phyloP scores from a whole-genome alignment of 2,329 filamentous ascomycete species.

The Phoma sp. region DNA sequence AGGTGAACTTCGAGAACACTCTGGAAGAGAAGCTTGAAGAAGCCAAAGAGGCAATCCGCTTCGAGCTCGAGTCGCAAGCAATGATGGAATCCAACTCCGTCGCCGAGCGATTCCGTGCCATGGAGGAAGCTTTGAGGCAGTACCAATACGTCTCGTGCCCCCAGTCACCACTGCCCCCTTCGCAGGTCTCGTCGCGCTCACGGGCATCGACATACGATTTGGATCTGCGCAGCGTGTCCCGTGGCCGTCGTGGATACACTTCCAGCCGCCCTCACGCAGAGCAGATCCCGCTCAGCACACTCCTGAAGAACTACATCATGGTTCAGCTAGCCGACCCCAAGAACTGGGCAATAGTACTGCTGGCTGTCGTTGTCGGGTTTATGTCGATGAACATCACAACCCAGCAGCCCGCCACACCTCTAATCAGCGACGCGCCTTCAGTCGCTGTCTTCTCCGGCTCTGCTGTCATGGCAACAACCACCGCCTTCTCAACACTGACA shows the following conservation, averaged over 20 bases:
- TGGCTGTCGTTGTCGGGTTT: constrained; percentile 53
- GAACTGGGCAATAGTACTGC: constrained; percentile 58
- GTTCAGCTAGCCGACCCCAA: constrained; percentile 59
- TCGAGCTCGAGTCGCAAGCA: constrained; percentile 40
- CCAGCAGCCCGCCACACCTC: constrained; percentile 9
- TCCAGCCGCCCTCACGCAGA: constrained; percentile 22
- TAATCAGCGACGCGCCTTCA: constrained; percentile 12
- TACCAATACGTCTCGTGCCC: constrained; percentile 19
- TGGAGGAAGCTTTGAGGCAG: constrained; percentile 38
- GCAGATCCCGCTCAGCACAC: constrained; percentile 58
- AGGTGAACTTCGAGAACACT: constrained; percentile 34
- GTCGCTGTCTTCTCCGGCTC: constrained; percentile 3
- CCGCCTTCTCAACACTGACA: constrained; percentile 34
- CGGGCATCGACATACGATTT: constrained; percentile 10
- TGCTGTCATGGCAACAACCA: constrained; percentile 27
- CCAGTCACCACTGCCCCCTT: constrained; percentile 17
- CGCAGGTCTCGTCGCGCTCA: constrained; percentile 2
- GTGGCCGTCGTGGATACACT: constrained; percentile 16
- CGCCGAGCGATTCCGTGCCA: constrained; percentile 36
- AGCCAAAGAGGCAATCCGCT: constrained; percentile 41
- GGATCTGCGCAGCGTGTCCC: constrained; percentile 16
- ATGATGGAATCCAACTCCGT: constrained; percentile 35
- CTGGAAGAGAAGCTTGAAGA: constrained; percentile 38
- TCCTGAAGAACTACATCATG: constrained; percentile 61
- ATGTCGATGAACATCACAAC: constrained; percentile 40